Conservation (phyloP, 192 early-diverging fungal genomes). For the Umbelopsis ramanniana region DNA sequence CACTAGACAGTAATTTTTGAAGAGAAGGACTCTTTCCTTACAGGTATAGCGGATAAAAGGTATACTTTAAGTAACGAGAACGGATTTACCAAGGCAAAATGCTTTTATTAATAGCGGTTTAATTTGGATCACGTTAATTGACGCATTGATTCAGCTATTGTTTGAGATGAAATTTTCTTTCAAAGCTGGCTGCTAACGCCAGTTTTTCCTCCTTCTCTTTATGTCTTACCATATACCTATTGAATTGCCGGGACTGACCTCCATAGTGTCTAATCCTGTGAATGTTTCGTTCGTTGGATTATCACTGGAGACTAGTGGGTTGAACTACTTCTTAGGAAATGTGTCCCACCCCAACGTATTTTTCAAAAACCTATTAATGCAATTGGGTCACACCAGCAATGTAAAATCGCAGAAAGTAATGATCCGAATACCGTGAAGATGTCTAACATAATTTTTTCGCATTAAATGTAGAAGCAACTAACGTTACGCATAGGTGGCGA, state of each 20-base stretch:
- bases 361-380: neutral
- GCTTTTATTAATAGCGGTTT: neutral
- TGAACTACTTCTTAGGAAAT: slow-evolving; percentile 17
- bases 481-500: neutral
- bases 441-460: neutral
- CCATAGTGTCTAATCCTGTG: neutral
- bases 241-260: neutral
- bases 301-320: slow-evolving; percentile 2
- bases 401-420: neutral
- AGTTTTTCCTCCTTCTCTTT: neutral
- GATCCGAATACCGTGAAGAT: neutral
- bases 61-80: too few relatives aligned
- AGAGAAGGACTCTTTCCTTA: too few relatives aligned
- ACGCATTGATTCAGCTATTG: neutral
- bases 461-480: neutral
- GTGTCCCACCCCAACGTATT: neutral
- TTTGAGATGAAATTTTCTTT: neutral
- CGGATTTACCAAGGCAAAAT: too few relatives aligned
- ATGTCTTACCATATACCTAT: slow-evolving; percentile 1
- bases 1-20: too few relatives aligned
- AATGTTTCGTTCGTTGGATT: slow-evolving; percentile 2
- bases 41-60: too few relatives aligned
- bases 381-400: neutral
- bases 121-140: neutral
- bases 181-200: neutral